Conservation (phyloP, 2,329 filamentous ascomycete genomes). For the Ophiognomonia clavigignenti-juglandacearum region DNA sequence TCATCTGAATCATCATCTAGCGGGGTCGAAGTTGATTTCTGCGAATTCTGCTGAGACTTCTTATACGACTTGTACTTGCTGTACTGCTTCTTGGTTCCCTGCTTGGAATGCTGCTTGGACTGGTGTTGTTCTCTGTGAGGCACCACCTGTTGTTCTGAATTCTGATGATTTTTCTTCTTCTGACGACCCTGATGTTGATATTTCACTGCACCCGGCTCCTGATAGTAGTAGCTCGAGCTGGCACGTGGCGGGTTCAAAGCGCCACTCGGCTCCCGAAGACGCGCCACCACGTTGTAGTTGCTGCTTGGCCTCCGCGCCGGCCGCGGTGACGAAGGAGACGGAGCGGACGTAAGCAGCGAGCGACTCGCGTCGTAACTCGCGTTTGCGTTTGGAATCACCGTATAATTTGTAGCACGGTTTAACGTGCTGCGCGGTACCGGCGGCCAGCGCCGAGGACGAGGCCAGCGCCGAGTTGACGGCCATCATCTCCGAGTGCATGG, state of each 20-base stretch:
- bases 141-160: constrained; percentile 15
- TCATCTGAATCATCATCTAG: neutral
- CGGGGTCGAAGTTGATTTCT: neutral
- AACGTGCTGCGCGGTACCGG: constrained; percentile 36
- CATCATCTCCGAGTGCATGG: constrained; percentile 53
- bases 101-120: constrained; percentile 21
- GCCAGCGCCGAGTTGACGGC: constrained; percentile 45
- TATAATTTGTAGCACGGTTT: constrained; percentile 46
- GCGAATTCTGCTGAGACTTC: neutral
- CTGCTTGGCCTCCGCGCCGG: constrained; percentile 14
- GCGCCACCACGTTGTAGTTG: constrained; percentile 27
- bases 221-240: constrained; percentile 26
- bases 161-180: neutral
- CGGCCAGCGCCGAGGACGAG: constrained; percentile 36
- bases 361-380: constrained; percentile 34
- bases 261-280: constrained; percentile 36
- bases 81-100: constrained; percentile 23
- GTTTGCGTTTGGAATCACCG: constrained; percentile 42
- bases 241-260: constrained; percentile 43
- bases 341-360: constrained; percentile 39
- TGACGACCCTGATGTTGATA: constrained; percentile 16
- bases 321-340: constrained; percentile 31
- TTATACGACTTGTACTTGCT: constrained; percentile 11
- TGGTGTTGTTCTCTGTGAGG: constrained; percentile 21
- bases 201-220: constrained; percentile 20